These are phyloP conservation scores for Tubosaeta sp. DNA, from an alignment of 768 basidiomycete species.

Conservation along the genomic window DNA sequence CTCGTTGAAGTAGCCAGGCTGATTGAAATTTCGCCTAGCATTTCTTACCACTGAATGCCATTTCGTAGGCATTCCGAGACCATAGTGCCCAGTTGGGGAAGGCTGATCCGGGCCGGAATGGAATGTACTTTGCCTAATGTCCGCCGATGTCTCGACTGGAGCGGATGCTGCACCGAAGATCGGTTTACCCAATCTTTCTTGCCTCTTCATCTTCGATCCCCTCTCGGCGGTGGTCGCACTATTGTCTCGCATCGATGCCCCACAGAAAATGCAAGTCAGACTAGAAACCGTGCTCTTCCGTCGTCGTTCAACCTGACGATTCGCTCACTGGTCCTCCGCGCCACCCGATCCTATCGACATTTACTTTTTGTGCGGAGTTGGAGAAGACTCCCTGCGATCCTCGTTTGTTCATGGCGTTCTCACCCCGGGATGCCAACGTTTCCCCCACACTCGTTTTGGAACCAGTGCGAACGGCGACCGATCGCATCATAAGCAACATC, in stretches of 20 bases:
- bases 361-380: not conserved
- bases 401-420: not conserved
- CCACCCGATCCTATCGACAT: not conserved
- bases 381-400: not conserved
- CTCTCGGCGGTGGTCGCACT: not conserved
- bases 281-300: not conserved
- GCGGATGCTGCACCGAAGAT: not conserved
- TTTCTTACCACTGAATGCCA: no score
- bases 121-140: no score
- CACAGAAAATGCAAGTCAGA: not conserved
- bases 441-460: not conserved
- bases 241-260: not conserved
- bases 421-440: not conserved
- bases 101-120: no score
- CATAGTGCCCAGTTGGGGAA: no score
- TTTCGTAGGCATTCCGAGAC: no score
- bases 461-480: not conserved
- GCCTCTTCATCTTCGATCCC: not conserved
- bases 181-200: not conserved
- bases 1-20: no score
- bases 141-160: no score
- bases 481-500: not conserved
- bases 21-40: no score
- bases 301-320: not conserved
- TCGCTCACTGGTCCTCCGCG: not conserved